Evolutionary conservation across 345 rosid species (phyloP), one percentile per base, ranked within the genome.

Genomic region (Odontarrhena argentea): DNA sequence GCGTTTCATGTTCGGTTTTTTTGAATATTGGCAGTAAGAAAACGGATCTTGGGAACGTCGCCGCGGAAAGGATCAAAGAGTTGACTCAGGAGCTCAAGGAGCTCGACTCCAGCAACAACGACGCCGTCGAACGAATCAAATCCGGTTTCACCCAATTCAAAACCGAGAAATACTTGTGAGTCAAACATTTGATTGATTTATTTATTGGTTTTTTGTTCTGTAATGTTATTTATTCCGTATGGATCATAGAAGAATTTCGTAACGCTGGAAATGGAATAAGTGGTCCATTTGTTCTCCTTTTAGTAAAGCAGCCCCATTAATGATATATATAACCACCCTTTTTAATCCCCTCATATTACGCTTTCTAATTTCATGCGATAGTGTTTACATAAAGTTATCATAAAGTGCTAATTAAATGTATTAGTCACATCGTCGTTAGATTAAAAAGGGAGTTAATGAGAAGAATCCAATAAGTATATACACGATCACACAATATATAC

Each of bases 41-140:
- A 67, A 41, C 81, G 7, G 89, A 83, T 45, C 94, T 95, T 25
- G 85, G 75, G 18, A 75, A 78, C 57, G 69, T 85, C 55, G 99
- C 96, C 57, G 98, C 96, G 24, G 90, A 81, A 42, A 95, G 86
- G 79, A 81, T 95, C 63, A 87, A 81, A 64, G 85, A 80, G 80
- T 26, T 95, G 69, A 88, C 94, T 56, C 86, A 85, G 36, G 99
- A 89, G 74, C 77, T 95, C 36, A 77, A 76, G 74, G 84, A 78
- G 5, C 68, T 83, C 38, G 80, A 61, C 25, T 74, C 84, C 32
- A 60, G 34, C 1, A 74, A 69, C 36, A 76, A 77, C 13, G 80
- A 89, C 76, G 85, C 99, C 36, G 73, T 73, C 14, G 74, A 76
- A 65, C 71, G 86, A 69, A 76, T 95, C 46, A 88, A 79, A 55